Evolutionary conservation across 2,329 filamentous ascomycete species (phyloP).

Genomic region (Beauveria asiatica): DNA sequence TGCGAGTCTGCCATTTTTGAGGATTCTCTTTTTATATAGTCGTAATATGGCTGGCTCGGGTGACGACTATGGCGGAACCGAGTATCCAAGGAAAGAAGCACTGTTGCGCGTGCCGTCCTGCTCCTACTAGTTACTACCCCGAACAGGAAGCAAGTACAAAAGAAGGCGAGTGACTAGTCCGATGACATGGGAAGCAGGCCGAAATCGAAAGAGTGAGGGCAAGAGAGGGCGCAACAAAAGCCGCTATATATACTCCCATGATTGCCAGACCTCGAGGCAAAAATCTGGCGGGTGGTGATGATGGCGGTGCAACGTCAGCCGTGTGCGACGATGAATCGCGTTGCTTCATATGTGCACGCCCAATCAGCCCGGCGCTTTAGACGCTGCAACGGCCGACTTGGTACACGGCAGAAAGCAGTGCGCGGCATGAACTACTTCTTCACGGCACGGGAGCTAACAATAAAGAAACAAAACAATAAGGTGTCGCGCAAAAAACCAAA

Average conservation of each 20-base stretch:
- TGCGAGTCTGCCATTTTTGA: not conserved
- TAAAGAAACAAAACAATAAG: not conserved
- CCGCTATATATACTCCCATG: not conserved
- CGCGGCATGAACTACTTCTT: too few species aligned
- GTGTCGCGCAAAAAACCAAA: too few species aligned
- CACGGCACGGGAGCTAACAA: not conserved
- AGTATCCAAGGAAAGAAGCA: not conserved
- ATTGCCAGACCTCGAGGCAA: not conserved
- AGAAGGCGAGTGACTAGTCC: not conserved
- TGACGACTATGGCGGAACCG: not conserved
- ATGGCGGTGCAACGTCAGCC: not conserved
- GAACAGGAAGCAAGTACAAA: not conserved
- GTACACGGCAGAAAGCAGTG: not conserved
- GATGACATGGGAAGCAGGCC: not conserved
- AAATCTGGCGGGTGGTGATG: not conserved
- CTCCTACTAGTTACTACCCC: not conserved
- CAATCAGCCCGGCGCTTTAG: not conserved
- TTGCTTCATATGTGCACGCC: not conserved
- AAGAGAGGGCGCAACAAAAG: not conserved
- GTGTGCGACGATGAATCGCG: not conserved
- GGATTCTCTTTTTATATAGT: not conserved
- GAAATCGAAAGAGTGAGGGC: not conserved
- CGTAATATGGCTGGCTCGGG: too few species aligned
- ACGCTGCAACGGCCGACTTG: not conserved
- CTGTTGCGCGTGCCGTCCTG: not conserved